Evolutionary conservation across 768 basidiomycete genomes (phyloP).

Genomic region (Cytidiella melzeri): DNA sequence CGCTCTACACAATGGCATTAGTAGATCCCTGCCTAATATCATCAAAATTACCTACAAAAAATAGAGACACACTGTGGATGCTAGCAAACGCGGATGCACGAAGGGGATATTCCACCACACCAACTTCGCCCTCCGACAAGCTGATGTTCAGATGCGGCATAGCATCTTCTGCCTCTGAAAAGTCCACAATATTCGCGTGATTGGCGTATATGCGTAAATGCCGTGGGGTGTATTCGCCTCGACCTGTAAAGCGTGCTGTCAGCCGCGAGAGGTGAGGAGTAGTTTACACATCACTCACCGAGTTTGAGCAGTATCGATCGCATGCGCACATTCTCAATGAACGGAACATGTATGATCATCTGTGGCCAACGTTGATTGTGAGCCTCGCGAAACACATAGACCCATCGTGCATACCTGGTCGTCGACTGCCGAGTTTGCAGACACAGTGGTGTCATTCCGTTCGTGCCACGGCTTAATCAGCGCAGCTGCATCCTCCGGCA

Average conservation of each 20-base stretch:
- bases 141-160: constrained; percentile 68
- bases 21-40: too few relatives aligned
- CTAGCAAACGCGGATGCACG: constrained; percentile 72
- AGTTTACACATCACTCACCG: constrained; percentile 37
- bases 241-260: constrained; percentile 36
- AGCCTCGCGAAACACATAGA: too few relatives aligned
- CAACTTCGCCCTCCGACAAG: constrained; percentile 63
- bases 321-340: constrained; percentile 70
- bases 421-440: constrained; percentile 75
- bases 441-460: constrained; percentile 59
- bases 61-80: constrained; percentile 65
- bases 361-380: constrained; percentile 26
- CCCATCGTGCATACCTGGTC: too few relatives aligned
- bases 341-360: constrained; percentile 80
- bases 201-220: constrained; percentile 74
- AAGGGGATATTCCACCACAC: constrained; percentile 71
- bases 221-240: constrained; percentile 72
- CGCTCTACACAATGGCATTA: constrained; percentile 38
- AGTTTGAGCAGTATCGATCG: constrained; percentile 72
- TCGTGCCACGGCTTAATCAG: constrained; percentile 81
- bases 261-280: constrained; percentile 5
- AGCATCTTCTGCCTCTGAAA: constrained; percentile 60
- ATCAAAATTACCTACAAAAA: constrained; percentile 58
- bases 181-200: constrained; percentile 69
- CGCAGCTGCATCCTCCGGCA: constrained; percentile 75